Base-by-base conservation (phyloP, 1,284 basidiomycete genomes). In the Apiotrichum veenhuisii region DNA sequence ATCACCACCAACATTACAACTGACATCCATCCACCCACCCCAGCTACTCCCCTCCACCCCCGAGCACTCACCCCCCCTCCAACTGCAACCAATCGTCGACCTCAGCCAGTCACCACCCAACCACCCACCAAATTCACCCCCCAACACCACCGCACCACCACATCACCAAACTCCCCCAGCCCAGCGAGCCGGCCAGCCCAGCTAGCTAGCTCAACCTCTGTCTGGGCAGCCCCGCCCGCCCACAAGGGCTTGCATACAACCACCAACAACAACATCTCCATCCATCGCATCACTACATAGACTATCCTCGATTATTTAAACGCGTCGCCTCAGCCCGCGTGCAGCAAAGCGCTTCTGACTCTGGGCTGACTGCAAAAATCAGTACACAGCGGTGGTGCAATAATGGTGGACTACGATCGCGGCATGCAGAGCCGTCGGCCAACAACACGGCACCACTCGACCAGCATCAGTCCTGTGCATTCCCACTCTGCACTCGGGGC, bases 331-430 rank as follows among this genome's bases (percentile, higher is more conserved):
- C 30, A 30, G 7, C 30, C 5, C 30, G 12, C 30, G 30, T 12
- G 30, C 30, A 30, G 30, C 30, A 7, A 12, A 30, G 30, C 30
- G 5, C 30, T 7, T 7, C 30, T 12, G 5, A 30, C 30, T 30
- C 30, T 30, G 5, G 7, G 30, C 30, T 30, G 12, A 5, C 30
- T 30, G 7, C 30, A 30, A 30, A 30, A 30, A 30, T 12, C 5
- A 30, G 5, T 7, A 30, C 12, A 30, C 30, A 30, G 30, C 12
- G 12, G 36, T 37, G 36, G 14, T 37, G 36, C 36, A 9, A 30
- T 23, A 11, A 50, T 61, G 54, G 55, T 57, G 11, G 59, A 56
- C n/a, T 61, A 61, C 49, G 55, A 57, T 20, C 55, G 43, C 22
- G 42, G 49, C 18, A 41, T 52, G 20, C 55, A 51, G 33, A 17